Evolutionary conservation across 1,284 basidiomycete genomes (phyloP), one percentile per base, ranked within the genome.

Genomic region (Anthracocystis panici-leucophaei): DNA sequence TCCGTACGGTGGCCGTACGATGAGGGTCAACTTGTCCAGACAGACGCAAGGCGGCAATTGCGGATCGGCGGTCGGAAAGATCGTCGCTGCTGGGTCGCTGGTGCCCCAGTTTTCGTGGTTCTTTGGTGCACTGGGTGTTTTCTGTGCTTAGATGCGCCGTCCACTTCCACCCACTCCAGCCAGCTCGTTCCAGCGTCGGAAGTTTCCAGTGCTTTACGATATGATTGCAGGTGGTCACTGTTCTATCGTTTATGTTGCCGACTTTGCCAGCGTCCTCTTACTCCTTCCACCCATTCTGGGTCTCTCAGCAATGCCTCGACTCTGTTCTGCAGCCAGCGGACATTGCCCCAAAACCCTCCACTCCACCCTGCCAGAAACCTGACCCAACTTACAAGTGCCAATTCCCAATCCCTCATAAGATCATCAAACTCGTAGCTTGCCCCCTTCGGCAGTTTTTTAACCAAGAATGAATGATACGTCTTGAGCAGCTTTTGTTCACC

Each of bases 281-380:
- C 61, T 1, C 18, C 25, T 2, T 59, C 14, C 1, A 64, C 59
- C 75, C 75, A 77, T 0, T 27, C 27, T 21, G 56, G 25, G 35
- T 75, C 72, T 2, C 31, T 38, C 33, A 79, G 56, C 58, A 79
- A 48, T 1, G 29, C 46, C 18, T 66, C 52, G 16, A 70, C 74
- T 16, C 70, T 21, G 12, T 33, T 20, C 31, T 65, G 55, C 45
- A 76, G 44, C 77, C 77, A 79, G 18, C 68, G 54, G 31, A 74
- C 66, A 44, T 73, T 74, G 3, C 75, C 77, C 77, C 77, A 79
- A 25, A 69, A 77, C 0, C 77, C 77, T 14, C 68, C 64, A 16
- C 55, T 64, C 78, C 76, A 80, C 2, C 78, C 78, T 0, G 71
- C 78, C 27, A 72, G 50, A 49, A 80, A 80, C 18, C 73, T 42